These are phyloP conservation scores for Aspergillus pseudotamarii DNA, from an alignment of 2,329 filamentous ascomycete genomes.

Conservation along the genomic window DNA sequence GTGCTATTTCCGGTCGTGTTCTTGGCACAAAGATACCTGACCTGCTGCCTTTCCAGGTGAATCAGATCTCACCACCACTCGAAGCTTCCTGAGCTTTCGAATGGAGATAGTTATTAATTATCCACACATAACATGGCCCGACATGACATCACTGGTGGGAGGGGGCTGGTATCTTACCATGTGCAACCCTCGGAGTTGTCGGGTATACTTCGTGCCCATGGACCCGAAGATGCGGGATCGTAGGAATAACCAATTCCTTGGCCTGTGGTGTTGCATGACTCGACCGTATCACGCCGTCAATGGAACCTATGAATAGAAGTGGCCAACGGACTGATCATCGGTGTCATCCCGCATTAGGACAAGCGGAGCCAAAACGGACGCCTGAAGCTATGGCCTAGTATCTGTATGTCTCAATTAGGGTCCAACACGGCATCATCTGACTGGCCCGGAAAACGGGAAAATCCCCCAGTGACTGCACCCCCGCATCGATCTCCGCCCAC, in stretches of 20 bases:
- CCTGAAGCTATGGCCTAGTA: constrained; percentile 1
- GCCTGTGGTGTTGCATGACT: constrained; percentile 1
- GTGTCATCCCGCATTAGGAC: constrained; percentile 1
- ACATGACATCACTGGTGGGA: background rate
- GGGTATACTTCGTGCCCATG: background rate
- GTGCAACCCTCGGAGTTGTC: background rate
- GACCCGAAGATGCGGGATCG: background rate
- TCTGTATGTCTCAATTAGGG: constrained; percentile 4
- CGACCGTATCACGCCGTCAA: background rate
- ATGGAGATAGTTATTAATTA: background rate
- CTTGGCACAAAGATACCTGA: background rate
- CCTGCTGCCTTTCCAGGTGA: background rate
- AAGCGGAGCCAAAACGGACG: background rate
- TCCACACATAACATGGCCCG: background rate
- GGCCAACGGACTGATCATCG: background rate
- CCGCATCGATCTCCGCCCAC: constrained; percentile 1
- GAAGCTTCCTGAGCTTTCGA: background rate
- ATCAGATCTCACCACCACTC: background rate
- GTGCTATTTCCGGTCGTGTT: background rate
- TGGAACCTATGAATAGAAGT: background rate
- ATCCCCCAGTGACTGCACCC: background rate
- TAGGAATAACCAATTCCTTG: background rate
- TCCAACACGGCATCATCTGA: constrained; percentile 1
- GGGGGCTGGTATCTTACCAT: background rate
- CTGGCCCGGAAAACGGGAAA: background rate